Evolutionary conservation across 805 yeast species (phyloP), one percentile per base, ranked within the genome.

Genomic region (Wickerhamiella kurtzmanii): DNA sequence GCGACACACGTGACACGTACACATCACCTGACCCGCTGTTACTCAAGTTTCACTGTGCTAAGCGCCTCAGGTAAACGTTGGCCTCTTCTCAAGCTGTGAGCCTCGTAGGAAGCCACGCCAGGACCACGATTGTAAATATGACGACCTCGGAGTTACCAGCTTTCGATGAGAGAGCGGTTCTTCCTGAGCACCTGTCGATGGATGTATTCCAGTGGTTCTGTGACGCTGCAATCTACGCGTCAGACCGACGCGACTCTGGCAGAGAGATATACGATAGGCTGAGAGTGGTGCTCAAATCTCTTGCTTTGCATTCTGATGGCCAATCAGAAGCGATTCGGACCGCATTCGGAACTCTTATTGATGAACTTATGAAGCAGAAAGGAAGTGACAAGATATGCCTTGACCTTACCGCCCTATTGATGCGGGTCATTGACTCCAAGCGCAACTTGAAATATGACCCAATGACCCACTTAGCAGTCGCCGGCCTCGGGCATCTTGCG

Each of bases 401-500:
- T 18, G 58, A 54, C 17, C 37, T 54, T 21, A 45, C 49, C 8
- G 52, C 46, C 9, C 37, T 52, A 22, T 44, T 54, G 37, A 45
- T 54, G 16, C 50, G 55, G 9, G 45, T 54, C 28, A 47, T 54
- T 20, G 58, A 54, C 22, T 50, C 48, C 13, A 48, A 48, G 22
- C 49, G 49, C 35, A 32, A 39, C 17, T 21, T 35, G 22, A 43
- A 41, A 28, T 53, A 49, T 45, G 55, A 54, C 22, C 50, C 55
- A 4, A 54, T 54, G 58, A 54, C 54, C 32, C 53, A 50, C 36
- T 46, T 54, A 19, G 56, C 57, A 2, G 50, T 54, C 35, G 43
- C 53, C 3, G 55, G 55, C 1, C 47, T 54, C 19, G 58, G 58
- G 2, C 45, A 44, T 17, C 41, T 54, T 11, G 44, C 50, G 11